phyloP scores from a whole-genome alignment of 2,329 filamentous ascomycete species.

The Aspergillus uvarum region DNA sequence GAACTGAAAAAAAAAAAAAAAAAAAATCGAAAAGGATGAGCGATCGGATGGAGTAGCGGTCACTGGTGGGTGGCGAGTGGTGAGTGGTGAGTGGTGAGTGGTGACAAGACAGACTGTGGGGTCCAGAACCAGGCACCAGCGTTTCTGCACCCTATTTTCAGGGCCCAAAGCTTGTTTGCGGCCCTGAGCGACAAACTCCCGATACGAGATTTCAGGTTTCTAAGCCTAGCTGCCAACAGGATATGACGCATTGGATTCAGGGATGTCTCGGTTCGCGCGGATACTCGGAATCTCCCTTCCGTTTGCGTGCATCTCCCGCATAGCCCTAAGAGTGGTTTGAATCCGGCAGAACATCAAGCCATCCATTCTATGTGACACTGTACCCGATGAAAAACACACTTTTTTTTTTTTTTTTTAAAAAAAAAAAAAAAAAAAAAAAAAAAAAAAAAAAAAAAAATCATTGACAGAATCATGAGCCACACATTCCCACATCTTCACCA shows the following conservation, averaged over 20 bases:
- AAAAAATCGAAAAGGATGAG: too few species aligned
- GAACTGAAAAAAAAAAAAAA: background rate
- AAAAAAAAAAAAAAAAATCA: background rate
- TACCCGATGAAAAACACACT: too few species aligned
- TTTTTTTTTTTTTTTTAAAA: too few species aligned
- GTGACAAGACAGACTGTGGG: background rate
- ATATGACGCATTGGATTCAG: background rate
- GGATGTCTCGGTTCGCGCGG: background rate
- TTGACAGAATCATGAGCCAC: background rate
- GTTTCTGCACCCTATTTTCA: background rate
- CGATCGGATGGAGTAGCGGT: too few species aligned
- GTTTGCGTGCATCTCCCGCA: background rate
- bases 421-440: too few species aligned
- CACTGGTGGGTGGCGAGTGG: too few species aligned
- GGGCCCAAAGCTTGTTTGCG: background rate
- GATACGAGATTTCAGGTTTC: too few species aligned
- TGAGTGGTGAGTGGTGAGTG: too few species aligned
- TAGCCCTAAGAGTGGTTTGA: background rate
- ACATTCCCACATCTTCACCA: constrained; percentile 9
- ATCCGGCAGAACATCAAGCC: too few species aligned
- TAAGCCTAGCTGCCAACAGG: too few species aligned
- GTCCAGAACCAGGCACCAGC: background rate
- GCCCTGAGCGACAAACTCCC: background rate
- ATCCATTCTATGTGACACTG: too few species aligned
- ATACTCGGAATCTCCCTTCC: too few species aligned